Base-by-base conservation (phyloP, 345 rosid species). In the Passiflora organensis region DNA sequence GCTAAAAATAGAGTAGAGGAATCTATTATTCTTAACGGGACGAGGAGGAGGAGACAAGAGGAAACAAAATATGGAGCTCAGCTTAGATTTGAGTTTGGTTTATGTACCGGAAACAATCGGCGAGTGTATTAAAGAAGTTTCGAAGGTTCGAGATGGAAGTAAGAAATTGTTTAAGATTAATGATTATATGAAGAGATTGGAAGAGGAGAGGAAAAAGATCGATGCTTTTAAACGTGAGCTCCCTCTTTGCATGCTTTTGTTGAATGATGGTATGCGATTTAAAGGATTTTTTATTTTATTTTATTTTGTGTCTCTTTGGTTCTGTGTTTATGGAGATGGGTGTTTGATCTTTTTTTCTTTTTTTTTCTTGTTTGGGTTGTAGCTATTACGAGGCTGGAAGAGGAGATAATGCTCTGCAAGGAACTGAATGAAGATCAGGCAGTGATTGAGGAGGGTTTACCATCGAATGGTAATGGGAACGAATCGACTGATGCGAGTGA, bases 151-250 rank as follows among this genome's bases (percentile, higher is more conserved):
- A 50, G 80, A 73, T 32, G 48, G 68, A 41, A 48, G 64, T 55
- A 69, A 61, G 38, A 86, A 62, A 50, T 25, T 72, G 28, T 65
- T 80, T 0, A 83, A 66, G 61, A 75, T 85, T 32, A 71, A 74
- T 55, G 79, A 75, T 39, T 89, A 60, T 55, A 65, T 82, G 51
- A 58, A 58, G 0, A 76, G 70, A 64, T 73, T 89, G 49, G 85
- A 84, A 63, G 83, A 79, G 15, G 97, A 89, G 73, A 67, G 60
- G 77, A 72, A 63, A 55, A 89, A 89, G 69, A 82, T 89, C 43
- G 85, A 72, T 44, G 87, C 73, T 58, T 86, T 89, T 57, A 78
- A 81, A 67, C 79, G 93, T 6, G 93, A 89, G 47, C 86, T 86
- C 6, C 95, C 97, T 68, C 67, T 82, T 2, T 78, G 87, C 80